Evolutionary conservation across 1,284 basidiomycete genomes (phyloP).

Genomic region (Megacollybia platyphylla): DNA sequence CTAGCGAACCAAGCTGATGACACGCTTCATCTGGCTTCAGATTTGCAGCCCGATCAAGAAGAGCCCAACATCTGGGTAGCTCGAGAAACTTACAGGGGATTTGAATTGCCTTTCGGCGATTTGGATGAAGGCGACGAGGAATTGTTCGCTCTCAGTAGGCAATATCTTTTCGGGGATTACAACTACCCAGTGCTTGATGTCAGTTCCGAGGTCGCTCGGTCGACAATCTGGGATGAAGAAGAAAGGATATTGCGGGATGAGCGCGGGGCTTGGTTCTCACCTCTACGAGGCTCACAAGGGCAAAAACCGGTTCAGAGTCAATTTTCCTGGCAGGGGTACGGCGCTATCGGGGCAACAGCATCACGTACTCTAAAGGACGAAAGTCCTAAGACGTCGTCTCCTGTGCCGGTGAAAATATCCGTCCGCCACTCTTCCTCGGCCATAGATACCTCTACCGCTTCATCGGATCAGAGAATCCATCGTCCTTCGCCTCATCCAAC

Average conservation of each 20-base stretch:
- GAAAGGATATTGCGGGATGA: slow-evolving; percentile 58
- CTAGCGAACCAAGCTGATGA: slow-evolving; percentile 52
- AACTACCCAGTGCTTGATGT: slow-evolving; percentile 85
- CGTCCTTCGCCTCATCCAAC: background rate
- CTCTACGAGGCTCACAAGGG: slow-evolving; percentile 33
- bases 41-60: slow-evolving; percentile 33
- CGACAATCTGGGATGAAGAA: slow-evolving; percentile 59
- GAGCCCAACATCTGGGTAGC: slow-evolving; percentile 20
- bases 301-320: slow-evolving; percentile 22
- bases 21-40: slow-evolving; percentile 54
- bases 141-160: slow-evolving; percentile 57
- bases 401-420: slow-evolving; percentile 24
- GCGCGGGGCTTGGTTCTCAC: slow-evolving; percentile 57
- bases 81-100: slow-evolving; percentile 39
- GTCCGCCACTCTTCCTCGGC: slow-evolving; percentile 11
- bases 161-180: slow-evolving; percentile 85
- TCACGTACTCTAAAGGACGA: slow-evolving; percentile 8
- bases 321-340: slow-evolving; percentile 39
- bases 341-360: slow-evolving; percentile 30
- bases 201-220: slow-evolving; percentile 58
- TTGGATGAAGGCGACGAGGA: slow-evolving; percentile 53
- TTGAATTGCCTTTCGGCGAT: slow-evolving; percentile 52
- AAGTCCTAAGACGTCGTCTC: slow-evolving; percentile 11
- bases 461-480: background rate
- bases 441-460: background rate